Percentiles rank a stretch among this genome's conserved stretches.
Evolutionary conservation across 169 alveolate species (phyloP).

Genomic region (Besnoitia besnoiti): DNA sequence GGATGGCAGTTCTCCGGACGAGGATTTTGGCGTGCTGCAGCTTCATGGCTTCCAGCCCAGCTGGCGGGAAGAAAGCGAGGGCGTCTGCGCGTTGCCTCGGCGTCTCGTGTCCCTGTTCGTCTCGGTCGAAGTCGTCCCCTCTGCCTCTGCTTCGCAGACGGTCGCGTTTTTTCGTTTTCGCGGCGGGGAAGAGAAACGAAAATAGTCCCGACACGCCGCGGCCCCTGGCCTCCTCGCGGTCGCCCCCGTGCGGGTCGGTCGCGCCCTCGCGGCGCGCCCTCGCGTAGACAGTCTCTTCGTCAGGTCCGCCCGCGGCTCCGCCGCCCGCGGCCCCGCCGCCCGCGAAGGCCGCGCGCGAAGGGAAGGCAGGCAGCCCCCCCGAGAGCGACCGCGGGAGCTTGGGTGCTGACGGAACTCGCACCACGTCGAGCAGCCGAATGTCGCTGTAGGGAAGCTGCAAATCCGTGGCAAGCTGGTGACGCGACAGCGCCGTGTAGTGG

Average conservation of each 20-base stretch:
- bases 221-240: background rate
- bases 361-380: background rate
- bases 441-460: conserved; percentile 28
- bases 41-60: background rate
- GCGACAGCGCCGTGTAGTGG: background rate
- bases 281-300: background rate
- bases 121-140: background rate
- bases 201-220: background rate
- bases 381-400: background rate
- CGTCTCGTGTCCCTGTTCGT: background rate
- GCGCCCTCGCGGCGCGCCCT: background rate
- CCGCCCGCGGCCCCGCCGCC: background rate
- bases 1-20: conserved; percentile 30
- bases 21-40: conserved; percentile 29
- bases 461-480: background rate
- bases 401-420: background rate
- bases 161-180: background rate
- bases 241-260: conserved; percentile 23
- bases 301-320: no score
- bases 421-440: conserved; percentile 24
- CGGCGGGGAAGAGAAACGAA: background rate
- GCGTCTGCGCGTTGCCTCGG: background rate
- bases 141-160: background rate
- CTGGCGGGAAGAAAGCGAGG: background rate
- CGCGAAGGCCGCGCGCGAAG: background rate